A percentile compares a stretch with the other conserved stretches of the same genome.
phyloP scores from a whole-genome alignment of 2,329 filamentous ascomycete genomes.

The Cadophora sp. region DNA sequence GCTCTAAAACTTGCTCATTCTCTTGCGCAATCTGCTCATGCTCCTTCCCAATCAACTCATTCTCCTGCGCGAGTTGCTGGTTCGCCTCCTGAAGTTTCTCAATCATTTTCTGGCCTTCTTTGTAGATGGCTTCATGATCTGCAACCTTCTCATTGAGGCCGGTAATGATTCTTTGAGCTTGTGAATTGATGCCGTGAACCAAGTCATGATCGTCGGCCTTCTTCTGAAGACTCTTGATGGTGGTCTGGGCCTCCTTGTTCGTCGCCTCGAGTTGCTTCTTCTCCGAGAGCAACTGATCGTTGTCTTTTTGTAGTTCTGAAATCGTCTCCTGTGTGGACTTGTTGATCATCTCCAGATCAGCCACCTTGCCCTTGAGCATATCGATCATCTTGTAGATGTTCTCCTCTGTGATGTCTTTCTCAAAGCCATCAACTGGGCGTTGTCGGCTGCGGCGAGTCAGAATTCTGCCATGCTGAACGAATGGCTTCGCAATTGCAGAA shows the following conservation, averaged over 20 bases:
- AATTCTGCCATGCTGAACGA: conserved; percentile 16
- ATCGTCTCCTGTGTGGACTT: conserved; percentile 6
- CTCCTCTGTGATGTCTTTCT: conserved; percentile 11
- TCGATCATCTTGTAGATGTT: conserved; percentile 19
- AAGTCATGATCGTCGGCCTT: conserved; percentile 6
- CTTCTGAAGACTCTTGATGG: not conserved
- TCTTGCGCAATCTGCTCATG: not conserved
- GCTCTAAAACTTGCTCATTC: not conserved
- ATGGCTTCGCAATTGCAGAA: not conserved
- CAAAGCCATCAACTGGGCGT: conserved; percentile 19
- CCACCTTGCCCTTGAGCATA: conserved; percentile 8
- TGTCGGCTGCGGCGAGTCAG: not conserved
- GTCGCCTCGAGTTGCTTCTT: conserved; percentile 15
- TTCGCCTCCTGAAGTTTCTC: not conserved
- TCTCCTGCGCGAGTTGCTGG: not conserved
- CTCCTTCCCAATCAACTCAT: not conserved
- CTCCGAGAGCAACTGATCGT: conserved; percentile 22
- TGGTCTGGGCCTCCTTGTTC: not conserved
- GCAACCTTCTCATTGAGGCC: not conserved
- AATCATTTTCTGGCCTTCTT: not conserved
- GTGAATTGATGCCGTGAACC: not conserved
- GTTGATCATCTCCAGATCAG: conserved; percentile 17
- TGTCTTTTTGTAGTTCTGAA: conserved; percentile 10
- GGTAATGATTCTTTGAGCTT: not conserved
- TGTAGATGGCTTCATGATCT: conserved; percentile 9